Conservation (phyloP, 352 stramenopile species). For the Blastocystis sp. region DNA sequence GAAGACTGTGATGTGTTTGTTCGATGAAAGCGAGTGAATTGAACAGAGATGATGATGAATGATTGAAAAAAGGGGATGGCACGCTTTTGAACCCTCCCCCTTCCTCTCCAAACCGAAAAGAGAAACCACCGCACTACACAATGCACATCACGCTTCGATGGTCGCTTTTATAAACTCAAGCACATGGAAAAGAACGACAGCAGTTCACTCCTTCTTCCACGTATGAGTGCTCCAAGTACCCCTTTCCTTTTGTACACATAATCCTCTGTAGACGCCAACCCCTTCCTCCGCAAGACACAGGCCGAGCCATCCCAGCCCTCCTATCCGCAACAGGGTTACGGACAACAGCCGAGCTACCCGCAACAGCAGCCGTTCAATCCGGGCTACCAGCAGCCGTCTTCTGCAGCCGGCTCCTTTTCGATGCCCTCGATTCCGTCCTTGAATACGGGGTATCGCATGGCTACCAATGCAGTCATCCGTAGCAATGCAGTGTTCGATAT, state of each 20-base stretch:
- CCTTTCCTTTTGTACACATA: neutral
- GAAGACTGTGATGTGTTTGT: neutral
- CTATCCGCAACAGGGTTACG: neutral
- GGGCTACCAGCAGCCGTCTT: neutral
- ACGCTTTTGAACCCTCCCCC: neutral
- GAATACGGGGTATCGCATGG: neutral
- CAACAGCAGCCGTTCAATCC: neutral
- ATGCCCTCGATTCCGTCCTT: neutral
- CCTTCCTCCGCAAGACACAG: neutral
- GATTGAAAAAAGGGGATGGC: neutral
- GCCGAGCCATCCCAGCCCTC: neutral
- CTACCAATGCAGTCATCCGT: neutral
- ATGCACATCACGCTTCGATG: neutral
- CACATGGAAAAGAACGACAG: neutral
- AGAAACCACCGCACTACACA: neutral
- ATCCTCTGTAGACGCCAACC: neutral
- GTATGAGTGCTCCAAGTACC: neutral
- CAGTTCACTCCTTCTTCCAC: neutral
- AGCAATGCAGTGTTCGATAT: conserved; percentile 70
- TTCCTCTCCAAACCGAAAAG: neutral
- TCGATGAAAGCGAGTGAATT: neutral
- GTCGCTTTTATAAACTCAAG: neutral
- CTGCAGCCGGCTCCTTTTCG: neutral
- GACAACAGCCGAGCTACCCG: neutral
- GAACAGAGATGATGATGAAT: no score